Evolutionary conservation across 1,284 basidiomycete species (phyloP).

Genomic region (Rhodotorula sp.): DNA sequence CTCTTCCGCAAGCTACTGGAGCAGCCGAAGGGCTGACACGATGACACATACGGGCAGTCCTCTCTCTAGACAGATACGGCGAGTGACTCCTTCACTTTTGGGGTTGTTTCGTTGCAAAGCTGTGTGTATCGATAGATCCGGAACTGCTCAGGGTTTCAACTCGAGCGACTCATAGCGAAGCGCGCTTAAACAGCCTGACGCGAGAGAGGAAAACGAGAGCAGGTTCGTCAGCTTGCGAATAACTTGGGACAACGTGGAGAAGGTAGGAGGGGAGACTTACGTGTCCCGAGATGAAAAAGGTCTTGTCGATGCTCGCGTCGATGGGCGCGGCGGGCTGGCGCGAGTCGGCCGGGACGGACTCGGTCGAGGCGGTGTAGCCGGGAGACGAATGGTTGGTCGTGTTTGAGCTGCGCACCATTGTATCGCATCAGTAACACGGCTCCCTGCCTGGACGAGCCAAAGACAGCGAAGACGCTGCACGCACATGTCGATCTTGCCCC

Average conservation of each 20-base stretch:
- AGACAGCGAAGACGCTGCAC: slow-evolving; percentile 47
- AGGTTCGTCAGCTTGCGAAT: not conserved
- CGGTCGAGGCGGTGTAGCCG: slow-evolving; percentile 64
- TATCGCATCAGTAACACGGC: not conserved
- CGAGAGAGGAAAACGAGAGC: not conserved
- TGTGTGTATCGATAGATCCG: too few relatives aligned
- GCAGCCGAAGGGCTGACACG: too few relatives aligned
- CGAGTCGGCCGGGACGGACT: slow-evolving; percentile 76
- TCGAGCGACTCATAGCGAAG: too few relatives aligned
- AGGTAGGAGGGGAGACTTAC: not conserved
- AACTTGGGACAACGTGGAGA: too few relatives aligned
- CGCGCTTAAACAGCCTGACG: not conserved
- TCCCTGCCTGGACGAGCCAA: not conserved
- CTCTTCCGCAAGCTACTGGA: too few relatives aligned
- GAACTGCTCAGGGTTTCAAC: too few relatives aligned
- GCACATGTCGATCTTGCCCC: slow-evolving; percentile 75
- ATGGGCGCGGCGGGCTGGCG: slow-evolving; percentile 78
- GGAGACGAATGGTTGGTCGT: slow-evolving; percentile 70
- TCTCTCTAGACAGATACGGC: too few relatives aligned
- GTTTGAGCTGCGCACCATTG: slow-evolving; percentile 54
- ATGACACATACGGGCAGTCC: too few relatives aligned
- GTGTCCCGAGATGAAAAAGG: slow-evolving; percentile 30
- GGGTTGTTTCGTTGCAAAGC: too few relatives aligned
- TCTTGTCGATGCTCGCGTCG: slow-evolving; percentile 74
- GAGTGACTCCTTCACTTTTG: too few relatives aligned